Base-by-base conservation (phyloP, 352 stramenopile genomes). In the Phytophthora brassicae region DNA sequence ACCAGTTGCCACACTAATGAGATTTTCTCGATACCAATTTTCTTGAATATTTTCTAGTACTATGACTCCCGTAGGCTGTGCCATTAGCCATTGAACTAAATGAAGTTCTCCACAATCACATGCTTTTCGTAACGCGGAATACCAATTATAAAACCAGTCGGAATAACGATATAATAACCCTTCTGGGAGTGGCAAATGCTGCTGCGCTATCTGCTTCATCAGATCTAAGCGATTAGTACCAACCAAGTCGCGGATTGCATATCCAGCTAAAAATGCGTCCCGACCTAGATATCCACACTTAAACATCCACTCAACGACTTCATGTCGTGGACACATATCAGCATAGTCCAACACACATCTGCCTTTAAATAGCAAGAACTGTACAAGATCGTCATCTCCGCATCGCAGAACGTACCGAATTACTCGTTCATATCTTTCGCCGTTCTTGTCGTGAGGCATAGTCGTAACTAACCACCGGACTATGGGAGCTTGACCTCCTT, bases 301-400 rank as follows among this genome's bases (percentile, higher is more conserved):
- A 43, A 68, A 6, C 60, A 63, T 56, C 60, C 35, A 63, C 20
- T 67, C 52, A 6, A 67, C 53, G 22, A 68, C n/a, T 6, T 61
- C 59, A 5, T 6, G 16, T 1, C 36, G 11, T 6, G 49, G 49
- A 39, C 17, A 45, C 4, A 20, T 7, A 1, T n/a, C 23, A 20
- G 43, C 51, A 14, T 61, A 51, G 22, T 56, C 43, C 33, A 66
- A 23, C 9, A 56, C 50, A 44, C 33, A 50, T 23, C 13, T 55
- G 12, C 26, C 35, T 43, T 14, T 19, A 48, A 13, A 22, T 31
- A 51, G 24, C 23, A 51, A 51, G n/a, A 35, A 38, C 44, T 22
- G 9, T 16, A 51, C 44, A 22, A 51, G 44, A 24, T 35, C 26
- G 22, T 39, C 23, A 1, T 35, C 44, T 23, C 24, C 44, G n/a